Evolutionary conservation across 805 yeast species (phyloP), one percentile per base, ranked within the genome.

Genomic region (Lipomyces yamadae): DNA sequence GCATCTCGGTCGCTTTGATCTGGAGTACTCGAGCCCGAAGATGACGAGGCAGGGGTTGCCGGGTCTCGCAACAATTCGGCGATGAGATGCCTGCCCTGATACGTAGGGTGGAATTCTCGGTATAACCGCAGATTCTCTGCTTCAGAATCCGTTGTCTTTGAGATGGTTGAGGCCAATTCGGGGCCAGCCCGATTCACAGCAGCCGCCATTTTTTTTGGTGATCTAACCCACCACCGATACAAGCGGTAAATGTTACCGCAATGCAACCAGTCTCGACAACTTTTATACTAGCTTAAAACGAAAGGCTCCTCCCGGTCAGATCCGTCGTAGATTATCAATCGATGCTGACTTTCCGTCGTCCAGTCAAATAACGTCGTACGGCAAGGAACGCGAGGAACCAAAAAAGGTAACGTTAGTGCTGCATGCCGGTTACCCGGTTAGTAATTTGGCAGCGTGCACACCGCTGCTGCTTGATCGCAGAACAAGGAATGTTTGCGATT

Each of bases 91-190:
- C 55, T 33, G 7, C 13, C 55, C 4, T 29, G 24, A 24, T 52
- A 52, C n/a, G 55, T 29, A 10, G 55, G 55, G 34, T 52, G 15
- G 8, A 52, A 24, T 52, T 18, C 55, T 5, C 67, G 59, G 55
- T 39, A 64, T 24, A 45, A 45, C n/a, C 62, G 57, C 56, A 60
- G 61, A 34, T 64, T 64, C 48, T 56, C 67, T 10, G 61, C 58
- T n/a, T 60, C 50, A 24, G 24, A 24, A 24, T 24, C 24, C 24
- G 24, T 24, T 24, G 24, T 24, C 48, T 11, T 24, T 18, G n/a
- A 29, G 57, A n/a, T 32, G 2, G 33, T 54, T 53, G 29, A 37
- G 18, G 11, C 24, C 24, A 24, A 24, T 24, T 24, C 24, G 24
- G 24, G 24, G 24, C 24, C n/a, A 6, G 18, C 48, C 18, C 18